Evolutionary conservation across 1,284 basidiomycete species (phyloP).

Genomic region (Laetiporus sulphureus): DNA sequence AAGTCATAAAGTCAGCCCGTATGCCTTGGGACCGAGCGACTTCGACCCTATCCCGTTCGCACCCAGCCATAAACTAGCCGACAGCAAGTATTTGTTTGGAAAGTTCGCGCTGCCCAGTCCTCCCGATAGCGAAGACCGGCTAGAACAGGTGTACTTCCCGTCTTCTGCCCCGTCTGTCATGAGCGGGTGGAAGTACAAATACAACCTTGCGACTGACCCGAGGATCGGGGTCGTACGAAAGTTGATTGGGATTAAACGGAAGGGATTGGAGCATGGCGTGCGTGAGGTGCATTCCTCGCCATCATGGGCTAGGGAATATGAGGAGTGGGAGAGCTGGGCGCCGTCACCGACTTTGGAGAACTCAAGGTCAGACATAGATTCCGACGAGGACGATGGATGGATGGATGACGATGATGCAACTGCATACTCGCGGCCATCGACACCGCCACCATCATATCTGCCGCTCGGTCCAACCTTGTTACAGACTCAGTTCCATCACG

Average conservation of each 20-base stretch:
- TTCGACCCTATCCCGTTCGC: slow-evolving; percentile 73
- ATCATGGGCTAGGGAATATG: slow-evolving; percentile 33
- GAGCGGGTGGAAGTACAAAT: slow-evolving; percentile 41
- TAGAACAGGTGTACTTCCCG: slow-evolving; percentile 19
- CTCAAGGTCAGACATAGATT: slow-evolving; percentile 29
- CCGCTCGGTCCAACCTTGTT: slow-evolving; percentile 61
- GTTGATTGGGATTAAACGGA: slow-evolving; percentile 61
- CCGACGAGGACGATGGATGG: slow-evolving; percentile 32
- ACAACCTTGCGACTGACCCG: slow-evolving; percentile 58
- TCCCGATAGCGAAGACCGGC: slow-evolving; percentile 41
- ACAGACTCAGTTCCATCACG: slow-evolving; percentile 58
- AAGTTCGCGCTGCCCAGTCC: slow-evolving; percentile 70
- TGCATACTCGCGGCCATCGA: slow-evolving; percentile 48
- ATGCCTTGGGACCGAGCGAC: slow-evolving; percentile 15
- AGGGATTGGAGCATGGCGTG: slow-evolving; percentile 28
- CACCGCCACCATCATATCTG: slow-evolving; percentile 62
- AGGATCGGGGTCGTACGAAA: slow-evolving; percentile 56
- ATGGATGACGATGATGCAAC: slow-evolving; percentile 30
- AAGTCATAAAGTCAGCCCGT: slow-evolving; percentile 9
- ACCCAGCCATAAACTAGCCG: slow-evolving; percentile 46
- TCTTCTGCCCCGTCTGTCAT: slow-evolving; percentile 2
- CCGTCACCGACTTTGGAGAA: slow-evolving; percentile 22
- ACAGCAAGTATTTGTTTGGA: slow-evolving; percentile 67
- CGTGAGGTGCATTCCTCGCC: slow-evolving; percentile 27
- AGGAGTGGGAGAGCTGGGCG: slow-evolving; percentile 37